A percentile compares a stretch with the other conserved stretches of the same genome.
Conservation (phyloP, 352 stramenopile species). For the Thalassiosira mediterranea region DNA sequence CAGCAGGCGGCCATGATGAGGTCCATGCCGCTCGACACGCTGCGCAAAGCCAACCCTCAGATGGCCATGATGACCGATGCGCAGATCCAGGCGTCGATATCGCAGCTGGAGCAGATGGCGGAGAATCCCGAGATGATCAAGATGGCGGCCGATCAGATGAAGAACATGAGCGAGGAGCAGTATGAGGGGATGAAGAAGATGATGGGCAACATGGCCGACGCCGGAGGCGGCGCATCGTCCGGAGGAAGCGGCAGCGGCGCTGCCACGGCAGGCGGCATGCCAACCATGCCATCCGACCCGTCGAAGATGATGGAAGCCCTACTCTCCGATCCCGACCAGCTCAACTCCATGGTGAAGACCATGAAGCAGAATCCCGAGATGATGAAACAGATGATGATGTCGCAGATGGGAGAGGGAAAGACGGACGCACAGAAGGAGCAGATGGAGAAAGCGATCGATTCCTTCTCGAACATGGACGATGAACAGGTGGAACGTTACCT, state of each 20-base stretch:
- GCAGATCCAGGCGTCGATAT: constrained; percentile 62
- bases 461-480: constrained; percentile 70
- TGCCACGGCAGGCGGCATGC: background rate
- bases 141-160: constrained; percentile 74
- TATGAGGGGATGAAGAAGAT: constrained; percentile 57
- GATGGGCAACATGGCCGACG: background rate
- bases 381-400: constrained; percentile 55
- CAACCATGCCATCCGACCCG: constrained; percentile 34
- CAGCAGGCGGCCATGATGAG: constrained; percentile 67
- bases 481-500: constrained; percentile 64
- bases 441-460: constrained; percentile 63
- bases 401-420: constrained; percentile 11
- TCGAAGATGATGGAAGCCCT: constrained; percentile 61
- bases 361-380: constrained; percentile 74
- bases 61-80: constrained; percentile 71
- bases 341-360: constrained; percentile 60
- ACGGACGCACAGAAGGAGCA: constrained; percentile 52
- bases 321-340: constrained; percentile 52
- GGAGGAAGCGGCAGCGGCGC: background rate
- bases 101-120: constrained; percentile 74
- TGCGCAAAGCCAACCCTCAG: constrained; percentile 72
- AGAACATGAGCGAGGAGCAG: constrained; percentile 59
- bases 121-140: constrained; percentile 74
- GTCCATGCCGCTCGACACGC: constrained; percentile 56
- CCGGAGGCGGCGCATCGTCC: background rate